phyloP scores from a whole-genome alignment of 2,329 filamentous ascomycete genomes.

The Tolypocladium amazonense region DNA sequence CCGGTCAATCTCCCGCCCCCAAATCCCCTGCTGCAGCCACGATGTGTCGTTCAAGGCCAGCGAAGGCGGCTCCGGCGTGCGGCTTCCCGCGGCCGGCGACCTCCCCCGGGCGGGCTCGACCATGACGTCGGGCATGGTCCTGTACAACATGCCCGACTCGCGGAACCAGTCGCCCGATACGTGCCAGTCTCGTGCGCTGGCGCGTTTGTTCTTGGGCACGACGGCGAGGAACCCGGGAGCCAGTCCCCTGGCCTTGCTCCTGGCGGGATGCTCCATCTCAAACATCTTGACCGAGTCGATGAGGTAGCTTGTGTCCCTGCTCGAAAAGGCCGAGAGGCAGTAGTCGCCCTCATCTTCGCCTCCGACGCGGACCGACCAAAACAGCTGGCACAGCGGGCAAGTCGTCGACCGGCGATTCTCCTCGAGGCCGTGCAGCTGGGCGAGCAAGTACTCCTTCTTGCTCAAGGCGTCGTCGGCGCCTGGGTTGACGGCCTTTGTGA shows the following conservation, averaged over 20 bases:
- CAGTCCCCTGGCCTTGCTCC: constrained; percentile 15
- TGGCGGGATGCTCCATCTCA: constrained; percentile 18
- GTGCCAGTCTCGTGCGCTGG: constrained; percentile 17
- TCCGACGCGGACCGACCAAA: constrained; percentile 20
- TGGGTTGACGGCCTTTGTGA: constrained; percentile 16
- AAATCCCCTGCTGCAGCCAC: constrained; percentile 20
- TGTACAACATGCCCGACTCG: constrained; percentile 20
- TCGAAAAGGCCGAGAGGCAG: constrained; percentile 22
- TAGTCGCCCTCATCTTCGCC: constrained; percentile 18
- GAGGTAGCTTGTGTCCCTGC: constrained; percentile 22
- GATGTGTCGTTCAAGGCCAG: constrained; percentile 4
- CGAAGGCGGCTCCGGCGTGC: constrained; percentile 2
- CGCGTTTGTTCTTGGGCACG: constrained; percentile 19
- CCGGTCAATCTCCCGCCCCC: constrained; percentile 20
- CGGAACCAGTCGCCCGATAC: constrained; percentile 22
- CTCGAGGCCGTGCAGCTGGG: constrained; percentile 15
- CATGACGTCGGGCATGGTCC: constrained; percentile 15
- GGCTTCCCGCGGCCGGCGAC: constrained; percentile 4
- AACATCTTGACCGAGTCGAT: constrained; percentile 19
- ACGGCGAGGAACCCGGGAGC: constrained; percentile 21
- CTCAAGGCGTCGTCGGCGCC: constrained; percentile 20
- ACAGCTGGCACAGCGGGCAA: constrained; percentile 23
- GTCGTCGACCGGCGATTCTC: constrained; percentile 21
- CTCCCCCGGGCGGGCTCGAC: constrained; percentile 11
- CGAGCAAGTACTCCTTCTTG: constrained; percentile 18